These are phyloP conservation scores for Cryphonectria japonica DNA, from an alignment of 2,329 filamentous ascomycete genomes.

Conservation along the genomic window DNA sequence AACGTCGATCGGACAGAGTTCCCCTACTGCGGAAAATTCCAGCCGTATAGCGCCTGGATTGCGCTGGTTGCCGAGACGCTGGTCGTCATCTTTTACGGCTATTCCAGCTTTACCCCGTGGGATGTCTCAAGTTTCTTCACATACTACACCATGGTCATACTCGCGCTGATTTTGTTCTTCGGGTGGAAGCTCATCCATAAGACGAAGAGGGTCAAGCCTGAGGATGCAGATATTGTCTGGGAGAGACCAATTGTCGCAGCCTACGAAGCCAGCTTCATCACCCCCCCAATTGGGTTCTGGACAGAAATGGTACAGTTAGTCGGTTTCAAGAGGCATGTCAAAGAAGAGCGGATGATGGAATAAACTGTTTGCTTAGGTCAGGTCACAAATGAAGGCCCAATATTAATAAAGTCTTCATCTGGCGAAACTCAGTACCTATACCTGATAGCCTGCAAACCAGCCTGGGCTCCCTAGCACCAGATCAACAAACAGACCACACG, in stretches of 20 bases:
- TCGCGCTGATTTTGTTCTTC: constrained; percentile 57
- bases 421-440: neutral
- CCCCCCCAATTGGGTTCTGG: constrained; percentile 27
- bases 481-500: no score
- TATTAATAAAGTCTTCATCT: neutral
- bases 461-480: no score
- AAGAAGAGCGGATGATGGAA: constrained; percentile 18
- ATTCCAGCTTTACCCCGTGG: constrained; percentile 43
- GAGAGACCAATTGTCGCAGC: constrained; percentile 62
- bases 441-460: no score
- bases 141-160: constrained; percentile 61
- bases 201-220: constrained; percentile 56
- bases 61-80: constrained; percentile 47
- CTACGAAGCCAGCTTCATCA: constrained; percentile 34
- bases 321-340: constrained; percentile 25
- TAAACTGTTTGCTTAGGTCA: neutral
- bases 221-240: constrained; percentile 64
- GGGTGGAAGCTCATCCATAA: constrained; percentile 68
- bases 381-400: neutral
- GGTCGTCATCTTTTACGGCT: constrained; percentile 58
- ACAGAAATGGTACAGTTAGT: constrained; percentile 25
- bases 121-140: constrained; percentile 41
- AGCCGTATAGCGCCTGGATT: constrained; percentile 60
- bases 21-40: constrained; percentile 62
- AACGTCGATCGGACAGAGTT: constrained; percentile 47